Evolutionary conservation across 2,329 filamentous ascomycete genomes (phyloP).

Genomic region (Allantophomopsis lycopodina): DNA sequence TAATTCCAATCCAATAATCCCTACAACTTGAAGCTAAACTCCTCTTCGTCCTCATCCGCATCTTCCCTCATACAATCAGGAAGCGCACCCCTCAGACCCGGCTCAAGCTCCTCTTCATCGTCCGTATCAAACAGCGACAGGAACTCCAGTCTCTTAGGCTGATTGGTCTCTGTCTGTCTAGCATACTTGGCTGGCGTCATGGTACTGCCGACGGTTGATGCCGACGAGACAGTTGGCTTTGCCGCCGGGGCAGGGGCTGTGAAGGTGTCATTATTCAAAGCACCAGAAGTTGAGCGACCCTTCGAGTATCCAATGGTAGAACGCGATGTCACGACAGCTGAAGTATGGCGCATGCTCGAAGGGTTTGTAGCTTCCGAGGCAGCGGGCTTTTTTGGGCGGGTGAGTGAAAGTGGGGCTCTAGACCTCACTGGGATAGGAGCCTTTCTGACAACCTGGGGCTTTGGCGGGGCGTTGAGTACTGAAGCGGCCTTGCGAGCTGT

Average conservation of each 20-base stretch:
- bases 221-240: constrained; percentile 20
- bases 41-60: constrained; percentile 30
- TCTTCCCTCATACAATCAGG: constrained; percentile 16
- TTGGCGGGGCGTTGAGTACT: constrained; percentile 29
- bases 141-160: constrained; percentile 31
- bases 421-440: neutral
- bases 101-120: constrained; percentile 26
- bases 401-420: constrained; percentile 14
- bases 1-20: too few species aligned
- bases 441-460: constrained; percentile 1
- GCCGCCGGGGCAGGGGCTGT: constrained; percentile 10
- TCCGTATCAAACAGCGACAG: constrained; percentile 41
- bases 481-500: constrained; percentile 40
- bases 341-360: constrained; percentile 39
- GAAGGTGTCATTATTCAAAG: constrained; percentile 13
- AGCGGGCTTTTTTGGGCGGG: constrained; percentile 26
- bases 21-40: constrained; percentile 38
- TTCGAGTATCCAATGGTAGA: constrained; percentile 79
- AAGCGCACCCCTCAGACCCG: constrained; percentile 11
- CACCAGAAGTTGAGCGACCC: constrained; percentile 42
- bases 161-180: constrained; percentile 12
- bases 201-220: constrained; percentile 26
- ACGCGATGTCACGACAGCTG: constrained; percentile 55
- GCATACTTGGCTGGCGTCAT: constrained; percentile 33
- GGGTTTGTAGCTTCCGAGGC: constrained; percentile 24